phyloP scores from a whole-genome alignment of 768 basidiomycete species.

The Auricularia sp. region DNA sequence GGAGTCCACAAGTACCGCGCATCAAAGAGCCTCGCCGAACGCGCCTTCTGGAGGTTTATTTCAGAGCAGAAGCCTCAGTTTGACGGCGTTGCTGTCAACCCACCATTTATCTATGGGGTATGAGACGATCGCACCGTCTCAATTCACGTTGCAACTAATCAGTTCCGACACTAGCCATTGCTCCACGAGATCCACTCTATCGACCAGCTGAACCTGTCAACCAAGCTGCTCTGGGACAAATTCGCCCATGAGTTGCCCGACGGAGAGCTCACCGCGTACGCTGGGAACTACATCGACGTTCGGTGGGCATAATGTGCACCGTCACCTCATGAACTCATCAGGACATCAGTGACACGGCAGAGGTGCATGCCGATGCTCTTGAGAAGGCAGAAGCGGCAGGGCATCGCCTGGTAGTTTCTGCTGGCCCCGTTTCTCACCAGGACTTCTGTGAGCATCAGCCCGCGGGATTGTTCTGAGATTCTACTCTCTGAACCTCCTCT shows the following conservation, averaged over 20 bases:
- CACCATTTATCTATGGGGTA: constrained; percentile 28
- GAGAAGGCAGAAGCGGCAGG: background rate
- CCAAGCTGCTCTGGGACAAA: background rate
- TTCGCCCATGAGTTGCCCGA: background rate
- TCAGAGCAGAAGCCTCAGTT: constrained; percentile 30
- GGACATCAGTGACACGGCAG: background rate
- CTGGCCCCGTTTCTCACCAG: background rate
- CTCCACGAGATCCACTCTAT: constrained; percentile 28
- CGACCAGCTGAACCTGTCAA: constrained; percentile 28
- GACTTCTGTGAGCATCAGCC: background rate
- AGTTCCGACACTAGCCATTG: constrained; percentile 15
- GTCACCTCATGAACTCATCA: background rate
- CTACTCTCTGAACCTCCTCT: no score
- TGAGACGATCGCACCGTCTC: background rate
- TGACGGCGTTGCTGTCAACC: constrained; percentile 46
- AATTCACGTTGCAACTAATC: background rate
- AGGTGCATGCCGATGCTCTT: background rate
- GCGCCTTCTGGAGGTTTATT: constrained; percentile 19
- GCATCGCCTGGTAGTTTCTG: background rate
- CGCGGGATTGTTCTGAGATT: background rate
- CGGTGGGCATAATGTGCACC: background rate
- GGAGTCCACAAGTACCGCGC: constrained; percentile 14
- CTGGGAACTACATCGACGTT: background rate
- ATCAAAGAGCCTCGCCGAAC: constrained; percentile 22
- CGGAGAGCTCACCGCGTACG: background rate